Evolutionary conservation across 2,329 filamentous ascomycete genomes (phyloP).

Genomic region (Fonsecaea multimorphosa): DNA sequence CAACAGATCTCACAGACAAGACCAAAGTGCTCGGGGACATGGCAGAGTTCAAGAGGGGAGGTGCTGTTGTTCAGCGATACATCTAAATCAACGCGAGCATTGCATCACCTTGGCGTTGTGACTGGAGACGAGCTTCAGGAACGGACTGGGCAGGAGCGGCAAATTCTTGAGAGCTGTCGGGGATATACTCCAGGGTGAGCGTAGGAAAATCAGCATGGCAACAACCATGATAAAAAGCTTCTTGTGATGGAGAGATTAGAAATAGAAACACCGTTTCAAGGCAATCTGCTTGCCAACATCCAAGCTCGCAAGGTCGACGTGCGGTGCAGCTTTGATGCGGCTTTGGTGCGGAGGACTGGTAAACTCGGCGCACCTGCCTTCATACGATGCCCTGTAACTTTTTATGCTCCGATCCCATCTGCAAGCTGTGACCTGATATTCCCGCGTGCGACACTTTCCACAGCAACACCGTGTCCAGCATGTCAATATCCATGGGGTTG

Average conservation of each 20-base stretch:
- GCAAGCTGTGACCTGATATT: constrained; percentile 4
- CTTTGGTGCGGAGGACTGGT: constrained; percentile 1
- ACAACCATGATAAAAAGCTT: not conserved
- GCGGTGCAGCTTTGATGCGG: too few species aligned
- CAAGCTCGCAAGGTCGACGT: too few species aligned
- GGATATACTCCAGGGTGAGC: not conserved
- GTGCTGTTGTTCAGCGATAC: constrained; percentile 58
- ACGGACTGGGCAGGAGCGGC: not conserved
- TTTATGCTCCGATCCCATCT: constrained; percentile 5
- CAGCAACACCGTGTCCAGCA: constrained; percentile 11
- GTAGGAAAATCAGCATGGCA: constrained; percentile 5
- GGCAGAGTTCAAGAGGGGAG: constrained; percentile 58
- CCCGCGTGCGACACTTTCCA: not conserved
- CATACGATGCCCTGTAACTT: not conserved
- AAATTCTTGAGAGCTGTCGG: not conserved
- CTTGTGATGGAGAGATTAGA: constrained; percentile 9
- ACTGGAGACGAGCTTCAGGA: not conserved
- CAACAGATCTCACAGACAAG: constrained; percentile 66
- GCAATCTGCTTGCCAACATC: not conserved
- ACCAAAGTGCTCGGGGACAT: constrained; percentile 52
- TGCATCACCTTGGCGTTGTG: not conserved
- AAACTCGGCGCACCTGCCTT: constrained; percentile 21
- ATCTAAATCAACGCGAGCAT: constrained; percentile 21
- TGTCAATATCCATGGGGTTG: constrained; percentile 33
- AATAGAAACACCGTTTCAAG: constrained; percentile 4